phyloP scores from a whole-genome alignment of 2,329 filamentous ascomycete species.

The Fusarium oligoseptatum region DNA sequence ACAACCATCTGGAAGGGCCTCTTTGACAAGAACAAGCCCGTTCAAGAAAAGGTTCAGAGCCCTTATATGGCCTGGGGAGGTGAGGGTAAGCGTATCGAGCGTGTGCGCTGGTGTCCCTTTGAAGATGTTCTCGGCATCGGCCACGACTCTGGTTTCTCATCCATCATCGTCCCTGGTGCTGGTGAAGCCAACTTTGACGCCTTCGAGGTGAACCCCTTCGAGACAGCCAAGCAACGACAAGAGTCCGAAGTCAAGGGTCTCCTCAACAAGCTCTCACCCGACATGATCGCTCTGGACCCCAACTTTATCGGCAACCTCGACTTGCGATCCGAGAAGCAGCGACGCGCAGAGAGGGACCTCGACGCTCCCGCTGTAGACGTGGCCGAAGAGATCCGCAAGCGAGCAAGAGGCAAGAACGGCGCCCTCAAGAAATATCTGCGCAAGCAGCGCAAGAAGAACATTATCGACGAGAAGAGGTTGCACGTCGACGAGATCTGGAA shows the following conservation, averaged over 20 bases:
- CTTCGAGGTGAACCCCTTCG: slow-evolving; percentile 94
- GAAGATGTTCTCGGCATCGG: slow-evolving; percentile 92
- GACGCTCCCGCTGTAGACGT: slow-evolving; percentile 73
- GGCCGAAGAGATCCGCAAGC: slow-evolving; percentile 77
- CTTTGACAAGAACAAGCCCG: slow-evolving; percentile 78
- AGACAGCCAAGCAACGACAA: slow-evolving; percentile 91
- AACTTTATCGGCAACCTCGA: slow-evolving; percentile 93
- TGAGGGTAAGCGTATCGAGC: slow-evolving; percentile 84
- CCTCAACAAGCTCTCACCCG: slow-evolving; percentile 93
- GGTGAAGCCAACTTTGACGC: slow-evolving; percentile 97
- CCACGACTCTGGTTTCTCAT: slow-evolving; percentile 89
- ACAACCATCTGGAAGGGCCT: slow-evolving; percentile 92
- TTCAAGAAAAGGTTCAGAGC: slow-evolving; percentile 84
- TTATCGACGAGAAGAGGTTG: slow-evolving; percentile 95
- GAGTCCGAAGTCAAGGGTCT: slow-evolving; percentile 91
- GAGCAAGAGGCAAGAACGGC: slow-evolving; percentile 89
- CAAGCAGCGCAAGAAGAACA: slow-evolving; percentile 92
- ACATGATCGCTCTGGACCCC: slow-evolving; percentile 96
- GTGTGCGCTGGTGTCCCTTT: slow-evolving; percentile 91
- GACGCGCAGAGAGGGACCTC: slow-evolving; percentile 81
- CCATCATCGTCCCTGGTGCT: slow-evolving; percentile 91
- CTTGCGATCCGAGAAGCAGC: slow-evolving; percentile 81
- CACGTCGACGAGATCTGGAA: slow-evolving; percentile 86
- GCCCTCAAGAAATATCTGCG: slow-evolving; percentile 88
- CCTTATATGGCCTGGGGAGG: slow-evolving; percentile 96